Conservation (phyloP, 192 early-diverging fungal species). For the Linnemannia zychae region DNA sequence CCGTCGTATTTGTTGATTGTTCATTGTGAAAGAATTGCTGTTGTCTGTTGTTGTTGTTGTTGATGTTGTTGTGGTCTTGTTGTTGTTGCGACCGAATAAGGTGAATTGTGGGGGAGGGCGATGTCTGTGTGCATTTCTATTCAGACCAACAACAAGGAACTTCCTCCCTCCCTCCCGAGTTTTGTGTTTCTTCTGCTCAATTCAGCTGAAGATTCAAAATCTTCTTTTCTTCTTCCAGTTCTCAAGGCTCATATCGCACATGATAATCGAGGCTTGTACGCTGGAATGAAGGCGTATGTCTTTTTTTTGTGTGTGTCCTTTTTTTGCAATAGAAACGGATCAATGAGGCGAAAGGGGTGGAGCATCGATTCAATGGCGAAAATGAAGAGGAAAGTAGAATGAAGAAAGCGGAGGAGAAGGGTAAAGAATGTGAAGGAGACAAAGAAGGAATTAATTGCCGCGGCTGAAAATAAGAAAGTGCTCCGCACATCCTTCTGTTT, state of each 20-base stretch:
- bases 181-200: background rate
- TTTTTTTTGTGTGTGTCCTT: background rate
- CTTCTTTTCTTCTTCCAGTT: background rate
- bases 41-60: background rate
- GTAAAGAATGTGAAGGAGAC: background rate
- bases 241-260: background rate
- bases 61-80: background rate
- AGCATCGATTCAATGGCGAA: background rate
- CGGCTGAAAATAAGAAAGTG: background rate
- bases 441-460: background rate
- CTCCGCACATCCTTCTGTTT: too few species aligned
- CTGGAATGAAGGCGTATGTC: background rate
- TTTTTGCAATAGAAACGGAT: too few species aligned
- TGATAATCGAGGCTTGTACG: background rate
- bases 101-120: slow-evolving; percentile 29
- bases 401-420: background rate
- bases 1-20: background rate
- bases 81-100: slow-evolving; percentile 10
- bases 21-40: background rate
- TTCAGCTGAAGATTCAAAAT: background rate
- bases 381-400: background rate
- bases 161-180: too few species aligned
- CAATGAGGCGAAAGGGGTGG: too few species aligned
- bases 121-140: background rate
- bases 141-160: background rate